Evolutionary conservation across 1,139 yeast species (phyloP), one percentile per base, ranked within the genome.

Genomic region (Hyphopichia fennica): DNA sequence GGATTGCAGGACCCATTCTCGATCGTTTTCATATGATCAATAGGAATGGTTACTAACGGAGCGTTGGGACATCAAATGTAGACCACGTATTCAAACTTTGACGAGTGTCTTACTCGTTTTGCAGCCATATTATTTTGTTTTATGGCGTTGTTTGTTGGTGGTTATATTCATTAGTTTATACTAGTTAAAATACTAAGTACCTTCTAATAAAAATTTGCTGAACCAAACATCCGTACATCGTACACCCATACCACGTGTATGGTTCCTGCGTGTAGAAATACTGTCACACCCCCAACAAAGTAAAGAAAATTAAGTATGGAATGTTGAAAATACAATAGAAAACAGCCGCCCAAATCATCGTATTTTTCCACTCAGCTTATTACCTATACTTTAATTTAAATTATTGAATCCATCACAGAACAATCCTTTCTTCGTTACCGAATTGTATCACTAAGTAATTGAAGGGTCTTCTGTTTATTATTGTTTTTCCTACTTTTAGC

Each of bases 1-100:
- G 82, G 79, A 63, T 62, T 75, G 82, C 83, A 78, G 82, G 77
- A 71, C 79, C 57, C 62, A 57, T 57, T 49, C 62, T 62, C 68
- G 57, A 46, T 53, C 46, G 13, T 7, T 18, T 18, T n/a, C 11
- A 3, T 17, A 30, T 34, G 36, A 42, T 41, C 46, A 49, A 39
- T 42, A 43, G 47, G 52, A 60, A 70, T 60, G 64, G 51, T 57
- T 58, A 75, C 77, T 79, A 79, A 79, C 84, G 83, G 83, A 79
- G 83, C 82, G 79, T 77, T 77, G 83, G 81, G 43, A 78, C 51
- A 77, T 50, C 50, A 55, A 67, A n/a, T 36, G 9, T 35, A 34
- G 13, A 25, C 7, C 13, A 11, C 11, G n/a, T 25, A 25, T 25
- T 25, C 28, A 25, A n/a, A n/a, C 34, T n/a, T 4, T 31, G 13